Base-by-base conservation (phyloP, 2,329 filamentous ascomycete species). In the Fusarium sulawesiense region DNA sequence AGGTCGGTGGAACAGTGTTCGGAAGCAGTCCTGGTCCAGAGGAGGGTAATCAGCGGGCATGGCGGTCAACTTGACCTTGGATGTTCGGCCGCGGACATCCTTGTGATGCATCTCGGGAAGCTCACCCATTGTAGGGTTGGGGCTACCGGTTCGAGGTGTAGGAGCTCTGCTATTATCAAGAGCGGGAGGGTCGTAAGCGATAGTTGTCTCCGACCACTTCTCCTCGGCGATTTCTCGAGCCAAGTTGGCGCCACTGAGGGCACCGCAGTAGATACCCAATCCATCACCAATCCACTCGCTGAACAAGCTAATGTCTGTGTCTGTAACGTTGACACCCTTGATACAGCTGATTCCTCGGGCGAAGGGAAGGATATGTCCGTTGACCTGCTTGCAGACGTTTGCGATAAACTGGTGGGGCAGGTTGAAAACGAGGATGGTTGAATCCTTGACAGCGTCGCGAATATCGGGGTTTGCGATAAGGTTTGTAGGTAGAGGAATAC, bases 171-270 rank as follows among this genome's bases (percentile, higher is more conserved):
- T 96, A 82, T 79, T 81, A 74, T 98, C 95, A 83, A 97, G 89
- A 18, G 89, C 87, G 1, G 96, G 96, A 25, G 96, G 95, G 77
- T 97, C 94, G 80, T 99, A 99, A 48, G 94, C 96, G 64, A 99
- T 91, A 23, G 95, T 99, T 4, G 96, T 98, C 83, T 98, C 96
- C 66, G 92, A 97, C 88, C 93, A 98, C 80, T 98, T 97, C 84
- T 98, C 96, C 73, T 90, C 88, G 2, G 96, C 96, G 75, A 99
- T 96, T 81, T 99, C 97, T 72, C 88, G 92, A 51, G 97, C 96
- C 76, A 99, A 96, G 84, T 99, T 99, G 75, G 96, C 96, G 58
- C 96, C 96, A 45, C 93, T 97, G 41, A 99, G 87, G 12, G 96
- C 95, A 76, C 96, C 96, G 76, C 94, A 97, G 85, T 99, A 99